A percentile compares a stretch with the other conserved stretches of the same genome.
Evolutionary conservation across 495 filamentous ascomycete species (phyloP).

Genomic region (Lasiosphaeris hirsuta): DNA sequence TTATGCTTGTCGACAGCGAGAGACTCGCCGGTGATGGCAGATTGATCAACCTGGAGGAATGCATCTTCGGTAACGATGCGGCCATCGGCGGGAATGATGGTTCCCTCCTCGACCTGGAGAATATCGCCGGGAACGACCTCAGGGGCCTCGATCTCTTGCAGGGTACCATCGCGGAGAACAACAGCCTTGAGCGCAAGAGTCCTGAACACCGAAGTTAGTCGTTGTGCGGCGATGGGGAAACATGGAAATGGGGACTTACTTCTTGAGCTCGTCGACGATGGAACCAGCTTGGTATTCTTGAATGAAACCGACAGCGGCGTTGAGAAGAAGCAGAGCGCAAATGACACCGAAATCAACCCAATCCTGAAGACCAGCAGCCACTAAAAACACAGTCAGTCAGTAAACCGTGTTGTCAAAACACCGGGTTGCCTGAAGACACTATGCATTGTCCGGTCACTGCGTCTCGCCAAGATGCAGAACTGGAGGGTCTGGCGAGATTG

Average conservation of each 20-base stretch:
- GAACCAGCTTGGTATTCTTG: slow-evolving; percentile 90
- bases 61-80: slow-evolving; percentile 74
- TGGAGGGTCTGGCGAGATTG: too few species aligned
- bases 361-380: slow-evolving; percentile 72
- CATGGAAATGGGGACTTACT: slow-evolving; percentile 30
- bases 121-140: slow-evolving; percentile 90
- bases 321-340: slow-evolving; percentile 69
- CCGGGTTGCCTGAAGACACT: neutral
- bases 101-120: slow-evolving; percentile 83
- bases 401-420: neutral
- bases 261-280: slow-evolving; percentile 88
- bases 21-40: slow-evolving; percentile 87
- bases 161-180: slow-evolving; percentile 71
- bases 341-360: slow-evolving; percentile 84
- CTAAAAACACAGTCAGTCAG: slow-evolving; percentile 15
- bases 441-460: neutral
- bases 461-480: too few species aligned
- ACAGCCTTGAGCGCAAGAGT: slow-evolving; percentile 82
- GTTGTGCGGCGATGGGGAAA: neutral
- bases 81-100: slow-evolving; percentile 87
- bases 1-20: slow-evolving; percentile 85
- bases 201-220: slow-evolving; percentile 23
- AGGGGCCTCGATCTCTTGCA: slow-evolving; percentile 69
- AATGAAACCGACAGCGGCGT: slow-evolving; percentile 79
- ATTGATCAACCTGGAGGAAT: slow-evolving; percentile 89